Evolutionary conservation across 768 basidiomycete species (phyloP).

Genomic region (Termitomyces sp.): DNA sequence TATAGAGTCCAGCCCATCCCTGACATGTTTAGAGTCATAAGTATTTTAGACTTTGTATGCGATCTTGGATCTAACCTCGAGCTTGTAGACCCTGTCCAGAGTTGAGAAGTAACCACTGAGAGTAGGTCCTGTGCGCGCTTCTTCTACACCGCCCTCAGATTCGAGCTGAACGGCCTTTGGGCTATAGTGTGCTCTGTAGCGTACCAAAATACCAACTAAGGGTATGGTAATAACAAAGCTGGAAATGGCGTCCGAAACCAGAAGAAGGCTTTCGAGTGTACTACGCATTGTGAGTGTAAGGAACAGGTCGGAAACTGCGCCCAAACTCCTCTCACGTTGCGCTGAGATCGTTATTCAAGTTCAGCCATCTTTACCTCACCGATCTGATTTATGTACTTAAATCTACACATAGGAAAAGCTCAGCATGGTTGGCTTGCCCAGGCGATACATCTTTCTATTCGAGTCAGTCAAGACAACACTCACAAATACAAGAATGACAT

Average conservation of each 20-base stretch:
- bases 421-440: background rate
- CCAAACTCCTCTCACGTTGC: too few species aligned
- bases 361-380: background rate
- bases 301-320: background rate
- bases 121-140: slow-evolving; percentile 56
- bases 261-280: background rate
- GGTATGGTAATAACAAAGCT: slow-evolving; percentile 52
- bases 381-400: background rate
- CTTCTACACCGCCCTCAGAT: slow-evolving; percentile 43
- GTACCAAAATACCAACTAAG: slow-evolving; percentile 59
- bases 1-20: slow-evolving; percentile 73
- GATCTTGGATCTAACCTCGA: slow-evolving; percentile 46
- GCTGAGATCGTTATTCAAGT: background rate
- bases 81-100: slow-evolving; percentile 58
- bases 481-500: background rate
- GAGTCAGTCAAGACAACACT: background rate
- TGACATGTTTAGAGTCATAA: slow-evolving; percentile 2
- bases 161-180: slow-evolving; percentile 78
- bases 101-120: slow-evolving; percentile 68
- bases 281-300: background rate
- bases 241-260: slow-evolving; percentile 13
- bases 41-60: slow-evolving; percentile 9
- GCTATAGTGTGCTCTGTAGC: slow-evolving; percentile 78
- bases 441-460: background rate
- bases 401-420: background rate